Evolutionary conservation across 345 rosid genomes (phyloP).

Genomic region (Mallotus nudiflorus): DNA sequence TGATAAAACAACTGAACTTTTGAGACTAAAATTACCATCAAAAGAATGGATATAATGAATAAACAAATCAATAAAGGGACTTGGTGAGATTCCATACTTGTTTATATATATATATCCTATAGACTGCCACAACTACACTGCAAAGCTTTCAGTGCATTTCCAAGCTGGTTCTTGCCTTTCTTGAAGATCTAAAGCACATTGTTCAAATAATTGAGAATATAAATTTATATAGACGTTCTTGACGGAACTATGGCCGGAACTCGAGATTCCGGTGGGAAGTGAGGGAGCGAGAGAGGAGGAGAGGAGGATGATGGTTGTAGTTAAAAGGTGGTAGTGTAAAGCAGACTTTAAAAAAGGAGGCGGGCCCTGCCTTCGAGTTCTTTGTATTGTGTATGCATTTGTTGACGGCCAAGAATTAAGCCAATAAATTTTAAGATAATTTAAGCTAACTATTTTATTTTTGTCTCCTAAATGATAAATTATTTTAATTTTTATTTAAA

Average conservation of each 20-base stretch:
- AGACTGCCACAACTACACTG: background rate
- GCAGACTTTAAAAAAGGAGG: too few relatives aligned
- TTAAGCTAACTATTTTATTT: too few relatives aligned
- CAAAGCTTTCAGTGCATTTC: conserved; percentile 31
- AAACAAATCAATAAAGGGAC: conserved; percentile 16
- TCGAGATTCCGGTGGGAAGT: too few relatives aligned
- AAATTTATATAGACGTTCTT: conserved; percentile 9
- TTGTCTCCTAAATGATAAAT: too few relatives aligned
- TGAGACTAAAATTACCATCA: background rate
- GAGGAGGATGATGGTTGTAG: too few relatives aligned
- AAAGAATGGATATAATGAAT: conserved; percentile 3
- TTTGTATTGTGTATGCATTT: too few relatives aligned
- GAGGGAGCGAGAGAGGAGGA: too few relatives aligned
- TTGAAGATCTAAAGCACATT: conserved; percentile 14
- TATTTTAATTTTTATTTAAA: too few relatives aligned
- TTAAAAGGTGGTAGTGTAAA: too few relatives aligned
- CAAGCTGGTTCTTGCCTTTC: conserved; percentile 23
- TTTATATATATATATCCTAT: conserved; percentile 6
- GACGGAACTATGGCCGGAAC: background rate
- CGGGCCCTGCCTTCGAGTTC: too few relatives aligned
- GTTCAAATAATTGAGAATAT: conserved; percentile 3
- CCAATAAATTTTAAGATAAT: too few relatives aligned
- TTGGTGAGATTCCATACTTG: conserved; percentile 33
- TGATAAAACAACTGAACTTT: conserved; percentile 15
- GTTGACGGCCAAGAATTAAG: too few relatives aligned